Evolutionary conservation across 768 basidiomycete genomes (phyloP).

Genomic region (Leucosporidium yakuticum): DNA sequence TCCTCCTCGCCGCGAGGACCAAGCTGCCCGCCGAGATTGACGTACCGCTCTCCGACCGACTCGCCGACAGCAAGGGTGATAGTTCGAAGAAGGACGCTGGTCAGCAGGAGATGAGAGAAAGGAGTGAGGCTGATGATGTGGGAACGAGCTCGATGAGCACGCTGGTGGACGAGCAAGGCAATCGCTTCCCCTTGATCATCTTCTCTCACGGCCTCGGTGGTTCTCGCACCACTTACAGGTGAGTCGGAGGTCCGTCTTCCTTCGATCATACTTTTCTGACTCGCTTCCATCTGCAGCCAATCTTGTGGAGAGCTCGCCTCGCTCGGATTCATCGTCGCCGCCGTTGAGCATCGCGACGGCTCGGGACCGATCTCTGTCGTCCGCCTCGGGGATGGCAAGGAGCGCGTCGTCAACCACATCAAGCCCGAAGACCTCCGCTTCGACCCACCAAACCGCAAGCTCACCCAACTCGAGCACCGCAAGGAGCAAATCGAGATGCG

Average conservation of each 20-base stretch:
- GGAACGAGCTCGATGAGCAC: neutral
- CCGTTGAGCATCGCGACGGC: conserved; percentile 78
- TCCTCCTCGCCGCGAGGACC: conserved; percentile 3
- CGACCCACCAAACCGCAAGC: conserved; percentile 32
- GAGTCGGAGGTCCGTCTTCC: no score
- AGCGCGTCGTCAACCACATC: conserved; percentile 51
- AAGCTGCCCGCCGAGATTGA: neutral
- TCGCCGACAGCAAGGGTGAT: neutral
- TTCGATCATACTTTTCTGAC: neutral
- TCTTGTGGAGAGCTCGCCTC: conserved; percentile 67
- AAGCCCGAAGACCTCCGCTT: conserved; percentile 51
- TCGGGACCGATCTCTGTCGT: conserved; percentile 55
- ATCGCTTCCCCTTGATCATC: conserved; percentile 57
- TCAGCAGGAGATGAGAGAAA: neutral
- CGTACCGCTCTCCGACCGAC: neutral
- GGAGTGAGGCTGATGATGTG: neutral
- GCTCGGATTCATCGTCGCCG: conserved; percentile 71
- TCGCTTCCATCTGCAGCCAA: conserved; percentile 59
- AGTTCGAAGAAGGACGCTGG: neutral
- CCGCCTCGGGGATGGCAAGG: conserved; percentile 44
- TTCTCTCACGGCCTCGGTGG: conserved; percentile 72
- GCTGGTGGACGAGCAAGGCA: neutral
- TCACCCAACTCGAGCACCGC: conserved; percentile 52
- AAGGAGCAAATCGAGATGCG: conserved; percentile 66
- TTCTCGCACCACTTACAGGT: neutral